Conservation (phyloP, 805 yeast species). For the Danielia oregonensis region DNA sequence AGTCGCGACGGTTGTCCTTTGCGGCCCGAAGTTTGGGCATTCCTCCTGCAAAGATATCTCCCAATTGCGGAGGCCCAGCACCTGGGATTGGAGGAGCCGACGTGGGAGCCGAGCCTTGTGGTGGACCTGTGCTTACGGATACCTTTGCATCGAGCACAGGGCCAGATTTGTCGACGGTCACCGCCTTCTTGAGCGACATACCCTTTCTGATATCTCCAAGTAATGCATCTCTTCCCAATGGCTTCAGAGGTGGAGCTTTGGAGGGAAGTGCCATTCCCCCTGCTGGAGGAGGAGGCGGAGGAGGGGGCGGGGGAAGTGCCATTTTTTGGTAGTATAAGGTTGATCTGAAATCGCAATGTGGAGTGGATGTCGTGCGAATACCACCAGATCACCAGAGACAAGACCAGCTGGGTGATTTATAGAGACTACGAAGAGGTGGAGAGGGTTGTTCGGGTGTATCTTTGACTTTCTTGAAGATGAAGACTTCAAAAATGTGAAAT, state of each 20-base stretch:
- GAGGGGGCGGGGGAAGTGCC: conserved; percentile 45
- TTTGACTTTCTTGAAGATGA: no score
- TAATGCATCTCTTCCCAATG: conserved; percentile 48
- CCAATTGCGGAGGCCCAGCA: conserved; percentile 46
- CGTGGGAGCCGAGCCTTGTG: neutral
- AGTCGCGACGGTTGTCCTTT: conserved; percentile 33
- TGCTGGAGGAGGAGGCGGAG: conserved; percentile 24
- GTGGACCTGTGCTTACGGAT: conserved; percentile 6
- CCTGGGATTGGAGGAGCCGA: conserved; percentile 18
- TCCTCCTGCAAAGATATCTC: conserved; percentile 74
- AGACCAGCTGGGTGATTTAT: no score
- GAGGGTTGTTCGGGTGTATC: no score
- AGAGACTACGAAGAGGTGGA: no score
- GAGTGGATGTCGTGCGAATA: neutral
- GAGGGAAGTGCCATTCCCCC: conserved; percentile 21
- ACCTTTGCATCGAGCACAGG: conserved; percentile 51
- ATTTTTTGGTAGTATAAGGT: conserved; percentile 11
- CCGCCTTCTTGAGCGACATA: conserved; percentile 37
- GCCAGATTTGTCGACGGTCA: conserved; percentile 43
- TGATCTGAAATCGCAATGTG: neutral
- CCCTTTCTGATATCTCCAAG: conserved; percentile 79
- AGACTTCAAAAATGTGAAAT: no score
- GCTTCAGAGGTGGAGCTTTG: conserved; percentile 10
- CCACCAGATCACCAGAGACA: neutral
- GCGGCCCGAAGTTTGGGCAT: conserved; percentile 61